A percentile compares a stretch with the other conserved stretches of the same genome.
These are phyloP conservation scores for Conidiobolus coronatus DNA, from an alignment of 371 early-diverging fungal genomes.

Conservation along the genomic window DNA sequence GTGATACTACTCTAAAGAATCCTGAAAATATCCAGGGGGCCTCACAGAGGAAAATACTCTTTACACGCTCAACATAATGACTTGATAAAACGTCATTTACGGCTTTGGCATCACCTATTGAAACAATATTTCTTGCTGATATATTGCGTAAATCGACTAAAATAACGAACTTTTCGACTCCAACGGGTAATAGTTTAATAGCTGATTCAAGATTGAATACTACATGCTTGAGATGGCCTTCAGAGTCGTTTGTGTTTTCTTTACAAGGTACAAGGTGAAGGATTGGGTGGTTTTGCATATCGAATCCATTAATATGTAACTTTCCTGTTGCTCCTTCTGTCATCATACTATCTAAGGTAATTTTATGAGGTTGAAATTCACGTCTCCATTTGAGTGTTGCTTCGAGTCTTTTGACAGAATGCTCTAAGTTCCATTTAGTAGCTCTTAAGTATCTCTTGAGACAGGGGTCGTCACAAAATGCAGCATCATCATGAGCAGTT, in stretches of 20 bases:
- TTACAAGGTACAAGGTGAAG: conserved; percentile 46
- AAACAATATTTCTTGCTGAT: conserved; percentile 37
- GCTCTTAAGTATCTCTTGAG: conserved; percentile 53
- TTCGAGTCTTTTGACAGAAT: conserved; percentile 33
- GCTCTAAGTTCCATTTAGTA: conserved; percentile 37
- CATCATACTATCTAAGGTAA: conserved; percentile 9
- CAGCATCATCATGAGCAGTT: neutral
- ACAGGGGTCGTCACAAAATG: conserved; percentile 17
- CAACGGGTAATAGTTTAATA: conserved; percentile 50
- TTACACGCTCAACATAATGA: conserved; percentile 74
- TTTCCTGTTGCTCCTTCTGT: conserved; percentile 60
- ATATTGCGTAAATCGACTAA: conserved; percentile 60
- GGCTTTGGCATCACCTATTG: conserved; percentile 41
- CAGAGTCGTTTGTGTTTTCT: conserved; percentile 57
- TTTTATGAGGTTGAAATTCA: conserved; percentile 39
- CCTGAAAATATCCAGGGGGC: conserved; percentile 76
- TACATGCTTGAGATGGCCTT: conserved; percentile 47
- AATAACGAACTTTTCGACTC: conserved; percentile 41
- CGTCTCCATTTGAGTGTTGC: conserved; percentile 53
- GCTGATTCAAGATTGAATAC: conserved; percentile 60
- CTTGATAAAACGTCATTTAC: conserved; percentile 50
- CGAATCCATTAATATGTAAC: conserved; percentile 51
- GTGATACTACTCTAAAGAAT: conserved; percentile 53
- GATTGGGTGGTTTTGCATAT: conserved; percentile 36
- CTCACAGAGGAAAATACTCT: conserved; percentile 27